Evolutionary conservation across 331 rosid genomes (phyloP), one percentile per base, ranked within the genome.

Genomic region (Quercus lobata): DNA sequence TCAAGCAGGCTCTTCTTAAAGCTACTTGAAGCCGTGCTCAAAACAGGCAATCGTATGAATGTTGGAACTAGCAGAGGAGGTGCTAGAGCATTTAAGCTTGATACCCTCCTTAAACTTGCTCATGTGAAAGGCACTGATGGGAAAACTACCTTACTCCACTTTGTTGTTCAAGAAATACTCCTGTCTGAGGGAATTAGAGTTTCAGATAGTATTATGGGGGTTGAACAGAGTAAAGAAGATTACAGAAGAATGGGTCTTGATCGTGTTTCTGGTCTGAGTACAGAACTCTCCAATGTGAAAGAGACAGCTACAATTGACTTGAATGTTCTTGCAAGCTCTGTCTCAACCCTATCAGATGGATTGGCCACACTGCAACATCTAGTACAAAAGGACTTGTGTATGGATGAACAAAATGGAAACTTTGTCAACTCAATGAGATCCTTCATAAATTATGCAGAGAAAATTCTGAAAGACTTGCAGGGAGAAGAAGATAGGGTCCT

Each of bases 51-150:
- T 71, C 85, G 99, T 4, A 93, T 96, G 99, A 96, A 96, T 52
- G 97, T 96, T 0, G 99, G 99, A 65, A 96, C 99, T 2, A 93
- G 91, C 63, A 83, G 99, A 57, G 99, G 99, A 71, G 99, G 98
- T 2, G 99, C 99, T 0, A 81, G 79, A 81, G 99, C 98, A 17
- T 96, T 96, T 72, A 96, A 93, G 66, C 91, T 96, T 25, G 99
- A 96, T 6, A 88, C 98, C 1, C 98, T 96, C 34, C 93, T 96
- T 44, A 96, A 93, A 74, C 98, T 96, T 0, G 82, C 98, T 53
- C 98, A 96, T 71, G 92, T 96, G 1, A 96, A 96, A 70, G 97
- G 97, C 76, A 88, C 96, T 0, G 99, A 96, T 57, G 99, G 98
- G 0, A 96, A 90, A 81, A 96, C 98, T 3, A 89, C 93, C 8